phyloP scores from a whole-genome alignment of 2,329 filamentous ascomycete species.

The Exophiala oligosperma region DNA sequence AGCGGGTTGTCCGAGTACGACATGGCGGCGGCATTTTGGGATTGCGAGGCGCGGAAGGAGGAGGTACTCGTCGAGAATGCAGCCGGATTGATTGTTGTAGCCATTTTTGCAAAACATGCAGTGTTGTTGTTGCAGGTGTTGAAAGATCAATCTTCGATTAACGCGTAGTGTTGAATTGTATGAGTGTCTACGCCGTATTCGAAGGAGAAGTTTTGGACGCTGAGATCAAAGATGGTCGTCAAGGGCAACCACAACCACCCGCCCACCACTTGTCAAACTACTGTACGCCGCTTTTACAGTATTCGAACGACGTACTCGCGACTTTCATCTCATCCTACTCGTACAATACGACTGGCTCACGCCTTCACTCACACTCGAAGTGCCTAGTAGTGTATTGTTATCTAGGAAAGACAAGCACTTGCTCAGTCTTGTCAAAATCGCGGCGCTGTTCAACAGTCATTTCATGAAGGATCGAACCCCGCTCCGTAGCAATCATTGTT shows the following conservation, averaged over 20 bases:
- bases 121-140: neutral
- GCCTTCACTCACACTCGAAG: no score
- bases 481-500: no score
- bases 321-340: no score
- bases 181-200: neutral
- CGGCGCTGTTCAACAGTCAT: no score
- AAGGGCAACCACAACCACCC: constrained; percentile 1
- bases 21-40: constrained; percentile 16
- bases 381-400: no score
- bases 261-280: neutral
- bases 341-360: no score
- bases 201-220: no score
- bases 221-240: neutral
- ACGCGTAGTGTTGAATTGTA: neutral
- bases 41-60: constrained; percentile 28
- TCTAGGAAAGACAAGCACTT: no score
- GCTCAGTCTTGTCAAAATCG: no score
- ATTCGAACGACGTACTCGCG: neutral
- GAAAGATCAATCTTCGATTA: no score
- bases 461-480: no score
- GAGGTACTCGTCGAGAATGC: constrained; percentile 26
- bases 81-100: constrained; percentile 16
- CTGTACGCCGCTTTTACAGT: neutral
- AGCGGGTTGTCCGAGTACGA: constrained; percentile 28
- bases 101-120: constrained; percentile 10